A percentile compares a stretch with the other conserved stretches of the same genome.
Evolutionary conservation across 257 asterid species (phyloP).

Genomic region (Salvia splendens): DNA sequence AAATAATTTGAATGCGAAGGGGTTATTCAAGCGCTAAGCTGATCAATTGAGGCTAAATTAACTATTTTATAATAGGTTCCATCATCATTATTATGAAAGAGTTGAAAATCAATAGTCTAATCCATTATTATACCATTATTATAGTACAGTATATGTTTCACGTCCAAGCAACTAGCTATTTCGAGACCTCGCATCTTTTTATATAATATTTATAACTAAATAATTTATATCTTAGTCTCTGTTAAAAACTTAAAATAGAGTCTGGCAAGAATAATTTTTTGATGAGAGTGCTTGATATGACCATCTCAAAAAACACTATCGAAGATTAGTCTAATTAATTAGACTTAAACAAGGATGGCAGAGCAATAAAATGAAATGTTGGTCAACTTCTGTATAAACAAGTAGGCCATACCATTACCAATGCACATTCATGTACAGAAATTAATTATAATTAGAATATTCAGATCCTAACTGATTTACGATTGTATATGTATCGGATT

Average conservation of each 20-base stretch:
- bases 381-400: constrained; percentile 12
- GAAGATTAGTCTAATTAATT: background rate
- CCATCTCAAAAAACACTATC: background rate
- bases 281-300: background rate
- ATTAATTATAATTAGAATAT: background rate
- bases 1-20: constrained; percentile 17
- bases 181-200: constrained; percentile 19
- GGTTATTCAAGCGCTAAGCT: constrained; percentile 15
- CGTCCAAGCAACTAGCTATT: constrained; percentile 1
- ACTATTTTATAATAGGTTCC: background rate
- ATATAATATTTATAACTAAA: background rate
- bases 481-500: no score
- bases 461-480: constrained; percentile 11
- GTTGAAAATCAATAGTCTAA: constrained; percentile 18
- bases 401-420: background rate
- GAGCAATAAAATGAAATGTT: constrained; percentile 1
- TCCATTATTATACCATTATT: no score
- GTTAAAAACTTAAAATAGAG: background rate
- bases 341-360: background rate
- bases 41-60: background rate
- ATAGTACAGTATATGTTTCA: background rate
- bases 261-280: background rate
- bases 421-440: background rate
- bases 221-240: background rate
- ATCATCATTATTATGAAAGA: background rate